Base-by-base conservation (phyloP, 371 early-diverging fungal genomes). In the Apophysomyces ossiformis region DNA sequence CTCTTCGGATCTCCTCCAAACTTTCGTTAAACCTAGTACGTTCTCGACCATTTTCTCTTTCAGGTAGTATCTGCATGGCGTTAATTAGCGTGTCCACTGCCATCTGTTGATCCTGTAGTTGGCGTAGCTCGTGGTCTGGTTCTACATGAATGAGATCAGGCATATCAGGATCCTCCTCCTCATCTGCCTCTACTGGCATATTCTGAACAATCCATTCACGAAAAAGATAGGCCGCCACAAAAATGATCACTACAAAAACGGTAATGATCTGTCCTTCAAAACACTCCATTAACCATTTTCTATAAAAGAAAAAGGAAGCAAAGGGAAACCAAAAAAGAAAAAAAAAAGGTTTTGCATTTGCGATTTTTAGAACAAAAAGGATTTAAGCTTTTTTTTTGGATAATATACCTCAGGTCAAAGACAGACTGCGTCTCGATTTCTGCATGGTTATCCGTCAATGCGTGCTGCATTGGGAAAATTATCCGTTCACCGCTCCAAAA, bases 171-270 rank as follows among this genome's bases (percentile, higher is more conserved):
- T 66, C 50, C 15, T 64, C 54, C 11, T 50, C 13, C 3, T 63
- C 57, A 37, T 58, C 67, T 15, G 47, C 59, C 21, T 61, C 77
- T 1, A 56, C 74, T 26, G 77, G 77, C 36, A 90, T 86, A 59
- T 94, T 91, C 63, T 91, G 87, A 43, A 89, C 74, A 12, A 95
- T 87, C 89, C 93, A 94, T 76, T 96, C 96, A 54, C 92, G 88
- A 50, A 95, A 74, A 38, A 90, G 76, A 64, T 93, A 89, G 11
- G 89, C 79, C 0, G 87, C 87, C 7, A 93, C 82, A 67, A 92
- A 93, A 12, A 89, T 76, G 21, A 94, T 74, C 8, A 96, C 77
- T 0, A 89, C 87, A 37, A 90, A 69, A 11, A 88, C 79, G 0
- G 91, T 88, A 50, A 95, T 88, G 32, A 92, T 84, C 61, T 92